Base-by-base conservation (phyloP, 2,329 filamentous ascomycete genomes). In the Aspergillus tamarii region DNA sequence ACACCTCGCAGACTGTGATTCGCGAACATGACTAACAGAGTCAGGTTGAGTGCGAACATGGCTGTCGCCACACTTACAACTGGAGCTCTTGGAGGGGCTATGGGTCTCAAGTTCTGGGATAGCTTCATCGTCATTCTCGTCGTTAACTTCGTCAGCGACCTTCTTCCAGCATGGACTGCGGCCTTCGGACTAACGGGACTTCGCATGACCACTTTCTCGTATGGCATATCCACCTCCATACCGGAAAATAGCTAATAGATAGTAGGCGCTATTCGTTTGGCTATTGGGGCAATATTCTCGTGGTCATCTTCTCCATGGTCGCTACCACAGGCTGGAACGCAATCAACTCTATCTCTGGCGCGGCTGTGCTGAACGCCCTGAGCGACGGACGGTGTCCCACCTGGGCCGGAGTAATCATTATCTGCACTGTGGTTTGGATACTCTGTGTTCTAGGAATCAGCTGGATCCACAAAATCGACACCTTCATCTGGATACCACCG, bases 271-370 rank as follows among this genome's bases (percentile, higher is more conserved):
- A 77, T 62, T 78, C 76, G 3, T 79, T 78, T 62, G 76, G 76
- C 45, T 78, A 77, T 41, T 79, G 76, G 76, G 76, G 76, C 4
- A 78, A 77, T 36, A 66, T 78, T 21, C 70, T 77, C 4, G 74
- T 78, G 3, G 74, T 79, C 0, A 50, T 78, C 28, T 78, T 78
- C 62, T 77, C 74, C 3, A 78, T 78, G 72, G 65, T 78, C 21
- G 72, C 73, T 45, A 78, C 76, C 23, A 78, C 76, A 23, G 76
- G 76, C 9, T 79, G 76, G 77, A 78, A 77, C 46, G 76, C 75
- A 19, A 78, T 78, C 56, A 78, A 78, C 61, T 76, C 74, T 10
- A 78, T 78, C 46, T 77, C 76, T 7, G 77, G 76, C 3, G 75
- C 77, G 3, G 72, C 70, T 2, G 74, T 76, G 1, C 67, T 79